phyloP scores from a whole-genome alignment of 2,329 filamentous ascomycete species.

The Fusarium virguliforme region DNA sequence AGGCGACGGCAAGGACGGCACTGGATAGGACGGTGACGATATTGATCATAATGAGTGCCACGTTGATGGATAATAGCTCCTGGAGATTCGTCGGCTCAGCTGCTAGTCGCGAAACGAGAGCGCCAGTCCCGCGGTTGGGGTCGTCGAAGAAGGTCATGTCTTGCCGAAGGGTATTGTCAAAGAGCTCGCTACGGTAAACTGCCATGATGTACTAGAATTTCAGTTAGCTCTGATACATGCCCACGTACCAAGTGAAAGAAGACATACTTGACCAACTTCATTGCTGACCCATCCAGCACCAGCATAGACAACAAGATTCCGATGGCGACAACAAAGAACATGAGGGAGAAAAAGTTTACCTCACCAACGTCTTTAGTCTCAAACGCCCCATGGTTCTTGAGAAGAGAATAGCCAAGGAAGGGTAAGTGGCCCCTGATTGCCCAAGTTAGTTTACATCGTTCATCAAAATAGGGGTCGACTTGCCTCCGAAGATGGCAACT shows the following conservation, averaged over 20 bases:
- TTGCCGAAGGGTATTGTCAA: slow-evolving; percentile 69
- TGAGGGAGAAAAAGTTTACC: slow-evolving; percentile 69
- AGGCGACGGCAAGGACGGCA: slow-evolving; percentile 62
- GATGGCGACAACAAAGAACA: slow-evolving; percentile 70
- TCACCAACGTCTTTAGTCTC: slow-evolving; percentile 52
- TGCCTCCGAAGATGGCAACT: slow-evolving; percentile 52
- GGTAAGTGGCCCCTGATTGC: slow-evolving; percentile 57
- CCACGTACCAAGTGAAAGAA: too few relatives aligned
- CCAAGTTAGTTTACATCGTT: not conserved
- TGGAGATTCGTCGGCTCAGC: slow-evolving; percentile 64
- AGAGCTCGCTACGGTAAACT: slow-evolving; percentile 59
- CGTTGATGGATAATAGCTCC: slow-evolving; percentile 66
- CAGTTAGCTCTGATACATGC: not conserved
- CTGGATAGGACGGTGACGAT: slow-evolving; percentile 63
- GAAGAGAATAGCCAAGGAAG: slow-evolving; percentile 60
- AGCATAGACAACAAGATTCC: slow-evolving; percentile 64
- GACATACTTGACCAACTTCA: slow-evolving; percentile 55
- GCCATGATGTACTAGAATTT: slow-evolving; percentile 52
- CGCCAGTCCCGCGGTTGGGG: slow-evolving; percentile 57
- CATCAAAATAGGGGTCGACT: not conserved
- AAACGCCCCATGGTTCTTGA: slow-evolving; percentile 59
- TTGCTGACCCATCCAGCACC: slow-evolving; percentile 58
- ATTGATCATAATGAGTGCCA: slow-evolving; percentile 65
- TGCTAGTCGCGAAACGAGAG: slow-evolving; percentile 58
- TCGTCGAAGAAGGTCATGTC: slow-evolving; percentile 67